phyloP scores from a whole-genome alignment of 1,284 basidiomycete species.

The Sporisorium sorghi region DNA sequence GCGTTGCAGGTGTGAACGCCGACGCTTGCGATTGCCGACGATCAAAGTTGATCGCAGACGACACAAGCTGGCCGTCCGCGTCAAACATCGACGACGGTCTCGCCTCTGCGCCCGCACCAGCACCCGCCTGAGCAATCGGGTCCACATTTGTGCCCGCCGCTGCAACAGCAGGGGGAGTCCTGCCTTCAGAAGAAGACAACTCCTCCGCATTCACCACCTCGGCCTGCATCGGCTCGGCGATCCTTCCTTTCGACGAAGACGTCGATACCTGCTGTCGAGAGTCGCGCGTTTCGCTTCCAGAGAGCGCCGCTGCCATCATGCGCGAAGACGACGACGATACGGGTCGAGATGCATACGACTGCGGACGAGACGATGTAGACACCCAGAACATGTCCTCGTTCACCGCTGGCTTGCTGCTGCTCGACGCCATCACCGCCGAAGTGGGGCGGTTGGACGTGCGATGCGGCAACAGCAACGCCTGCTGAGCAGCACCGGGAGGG shows the following conservation, averaged over 20 bases:
- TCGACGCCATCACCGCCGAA: conserved; percentile 2
- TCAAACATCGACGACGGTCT: conserved; percentile 23
- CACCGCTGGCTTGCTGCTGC: conserved; percentile 21
- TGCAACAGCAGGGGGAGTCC: conserved; percentile 15
- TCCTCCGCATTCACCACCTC: conserved; percentile 42
- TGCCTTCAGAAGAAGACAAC: conserved; percentile 7
- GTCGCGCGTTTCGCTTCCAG: conserved; percentile 18
- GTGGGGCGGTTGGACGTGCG: conserved; percentile 9
- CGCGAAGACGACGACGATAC: conserved; percentile 19
- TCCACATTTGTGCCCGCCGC: background rate
- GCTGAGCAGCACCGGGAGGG: conserved; percentile 39
- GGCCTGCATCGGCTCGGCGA: conserved; percentile 51
- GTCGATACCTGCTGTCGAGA: conserved; percentile 37
- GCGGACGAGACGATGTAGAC: conserved; percentile 34
- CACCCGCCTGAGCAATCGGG: background rate
- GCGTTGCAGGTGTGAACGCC: background rate
- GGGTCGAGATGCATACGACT: conserved; percentile 24
- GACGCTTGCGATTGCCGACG: conserved; percentile 3
- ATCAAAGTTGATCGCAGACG: conserved; percentile 34
- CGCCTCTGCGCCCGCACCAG: background rate
- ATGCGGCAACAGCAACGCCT: conserved; percentile 36
- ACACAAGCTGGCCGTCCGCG: conserved; percentile 22
- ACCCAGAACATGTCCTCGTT: conserved; percentile 52
- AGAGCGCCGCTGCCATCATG: conserved; percentile 19
- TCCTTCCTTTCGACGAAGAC: conserved; percentile 18